Base-by-base conservation (phyloP, 2,329 filamentous ascomycete genomes). In the Ceratocystis variospora region DNA sequence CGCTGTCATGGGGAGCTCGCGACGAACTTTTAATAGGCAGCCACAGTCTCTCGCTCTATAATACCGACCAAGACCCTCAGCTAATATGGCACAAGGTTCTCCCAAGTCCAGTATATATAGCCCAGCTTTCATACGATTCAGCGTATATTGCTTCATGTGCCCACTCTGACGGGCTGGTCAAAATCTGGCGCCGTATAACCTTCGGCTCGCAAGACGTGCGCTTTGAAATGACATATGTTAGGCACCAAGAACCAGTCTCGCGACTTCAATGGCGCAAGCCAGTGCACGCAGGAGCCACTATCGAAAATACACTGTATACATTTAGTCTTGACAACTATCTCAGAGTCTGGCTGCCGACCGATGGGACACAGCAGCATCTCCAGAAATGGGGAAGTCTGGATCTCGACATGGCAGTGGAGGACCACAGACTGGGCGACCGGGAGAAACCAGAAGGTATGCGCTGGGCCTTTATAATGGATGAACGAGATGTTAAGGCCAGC, bases 241-340 rank as follows among this genome's bases (percentile, higher is more conserved):
- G 86, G n/a, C 94, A 99, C 73, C 89, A 90, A 0, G 80, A 83
- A 31, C 77, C 87, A 0, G 85, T 99, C n/a, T 93, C 89, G 2
- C 85, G 84, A 68, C 77, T 96, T 68, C 87, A 93, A 73, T 99
- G 95, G 95, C 86, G 90, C 61, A 84, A 84, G 69, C 89, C 90
- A 5, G 83, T 84, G 69, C 85, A 94, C 72, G 77, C 84, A 15
- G 89, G 93, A 45, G 89, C 96, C 73, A 85, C 84, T 5, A 83
- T 87, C 66, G 88, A 94, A 48, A 94, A 96, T 74, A 87, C 96
- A 0, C 80, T 99, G 1, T 97, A 96, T 73, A 96, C 94, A 0
- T 84, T 92, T 69, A 95, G 90, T 71, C 81, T 85, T 15, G 94
- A 99, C 73, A 86, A 87, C 67, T 79, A 87, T 62, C 78, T 97